Base-by-base conservation (phyloP, 306 rosid species). In the Gynostemma pentaphyllum region DNA sequence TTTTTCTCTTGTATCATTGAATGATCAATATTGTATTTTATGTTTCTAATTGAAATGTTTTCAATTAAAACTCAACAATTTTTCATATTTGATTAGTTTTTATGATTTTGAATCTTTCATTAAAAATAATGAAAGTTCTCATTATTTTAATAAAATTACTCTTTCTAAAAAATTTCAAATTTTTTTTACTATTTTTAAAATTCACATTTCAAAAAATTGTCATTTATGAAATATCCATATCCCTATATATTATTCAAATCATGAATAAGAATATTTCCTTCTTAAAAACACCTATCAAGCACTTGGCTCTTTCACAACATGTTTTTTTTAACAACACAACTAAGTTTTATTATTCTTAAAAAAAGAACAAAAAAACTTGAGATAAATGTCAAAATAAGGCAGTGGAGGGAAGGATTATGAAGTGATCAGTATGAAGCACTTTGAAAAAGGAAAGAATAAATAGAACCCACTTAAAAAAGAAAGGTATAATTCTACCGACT, bases 391-490 rank as follows among this genome's bases (percentile, higher is more conserved):
- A 23, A 61, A 24, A 24, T 14, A 37, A 36, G 47, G 28, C n/a
- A 56, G 63, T 56, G 64, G 64, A 39, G 44, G 11, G 7, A 6
- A 34, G 27, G 64, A 59, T 32, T 32, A 7, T 32, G 7, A 32
- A 32, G 37, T 32, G 37, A 32, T 32, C 5, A 2, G 5, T 32
- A 2, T 2, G 65, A 37, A 22, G 65, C 65, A 39, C 65, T 60
- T 39, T 60, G 32, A 61, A 40, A n/a, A 61, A 40, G 66, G 49
- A 40, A 61, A 40, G 50, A 61, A 18, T 36, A 5, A 2, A 60
- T 2, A 32, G 37, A 57, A 18, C 5, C 46, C 64, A 56, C 27
- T 56, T 56, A n/a, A 56, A n/a, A 59, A 39, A 0, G 26, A 22
- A 36, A 16, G 19, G 5, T 3, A 34, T 13, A 34, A 56, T 5